Conservation (phyloP, 495 filamentous ascomycete genomes). For the Neurospora discreta region DNA sequence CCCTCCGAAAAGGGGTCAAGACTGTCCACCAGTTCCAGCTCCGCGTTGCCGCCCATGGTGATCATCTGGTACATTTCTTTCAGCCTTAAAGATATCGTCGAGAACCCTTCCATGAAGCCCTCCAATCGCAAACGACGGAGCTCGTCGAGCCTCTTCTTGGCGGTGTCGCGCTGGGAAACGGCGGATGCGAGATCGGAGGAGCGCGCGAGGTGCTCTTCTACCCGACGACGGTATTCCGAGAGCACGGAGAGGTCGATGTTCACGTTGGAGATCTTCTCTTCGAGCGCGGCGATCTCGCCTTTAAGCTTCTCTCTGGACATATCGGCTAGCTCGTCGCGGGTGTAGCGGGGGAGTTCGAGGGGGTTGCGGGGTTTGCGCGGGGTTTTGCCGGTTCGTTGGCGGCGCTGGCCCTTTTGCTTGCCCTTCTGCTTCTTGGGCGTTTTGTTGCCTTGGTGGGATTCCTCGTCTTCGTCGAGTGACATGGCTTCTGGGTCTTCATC, state of each 20-base stretch:
- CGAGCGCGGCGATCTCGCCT: constrained; percentile 75
- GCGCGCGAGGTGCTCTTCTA: constrained; percentile 74
- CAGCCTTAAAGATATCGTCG: constrained; percentile 81
- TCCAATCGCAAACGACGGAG: constrained; percentile 80
- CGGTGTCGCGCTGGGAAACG: constrained; percentile 63
- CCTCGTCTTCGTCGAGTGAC: not conserved
- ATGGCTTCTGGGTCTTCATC: not conserved
- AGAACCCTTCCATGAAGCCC: constrained; percentile 98
- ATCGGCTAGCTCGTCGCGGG: constrained; percentile 82
- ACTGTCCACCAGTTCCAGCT: constrained; percentile 90
- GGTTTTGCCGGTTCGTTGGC: not conserved
- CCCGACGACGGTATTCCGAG: constrained; percentile 81
- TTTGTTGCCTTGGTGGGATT: not conserved
- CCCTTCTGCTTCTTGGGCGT: not conserved
- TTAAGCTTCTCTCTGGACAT: constrained; percentile 84
- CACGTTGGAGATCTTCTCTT: constrained; percentile 85
- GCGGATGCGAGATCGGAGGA: constrained; percentile 69
- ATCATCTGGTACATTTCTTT: constrained; percentile 99
- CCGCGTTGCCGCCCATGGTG: constrained; percentile 98
- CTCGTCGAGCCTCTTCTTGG: constrained; percentile 84
- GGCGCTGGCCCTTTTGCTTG: not conserved
- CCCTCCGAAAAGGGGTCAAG: constrained; percentile 95
- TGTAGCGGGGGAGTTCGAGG: constrained; percentile 64
- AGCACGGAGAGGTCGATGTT: constrained; percentile 86
- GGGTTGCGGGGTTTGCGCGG: constrained; percentile 12